Conservation (phyloP, 768 basidiomycete species). For the Mycena amicta region DNA sequence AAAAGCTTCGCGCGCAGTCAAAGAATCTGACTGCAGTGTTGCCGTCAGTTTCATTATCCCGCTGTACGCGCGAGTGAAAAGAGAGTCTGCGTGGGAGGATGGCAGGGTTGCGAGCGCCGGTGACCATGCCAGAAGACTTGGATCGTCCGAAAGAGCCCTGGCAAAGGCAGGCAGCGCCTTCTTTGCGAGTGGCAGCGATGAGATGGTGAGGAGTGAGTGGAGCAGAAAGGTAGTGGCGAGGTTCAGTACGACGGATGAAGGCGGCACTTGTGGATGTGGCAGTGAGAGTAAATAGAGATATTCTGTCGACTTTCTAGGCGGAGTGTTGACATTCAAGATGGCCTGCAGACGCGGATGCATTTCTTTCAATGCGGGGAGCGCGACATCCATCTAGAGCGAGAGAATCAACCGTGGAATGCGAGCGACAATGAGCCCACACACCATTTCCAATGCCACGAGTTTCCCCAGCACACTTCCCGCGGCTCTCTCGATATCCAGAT, state of each 20-base stretch:
- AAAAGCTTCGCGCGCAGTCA: constrained; percentile 41
- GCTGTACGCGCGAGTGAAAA: constrained; percentile 64
- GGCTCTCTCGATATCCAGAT: constrained; percentile 73
- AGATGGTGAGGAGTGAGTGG: constrained; percentile 50
- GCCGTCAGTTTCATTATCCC: constrained; percentile 44
- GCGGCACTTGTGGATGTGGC: constrained; percentile 39
- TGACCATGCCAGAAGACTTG: constrained; percentile 56
- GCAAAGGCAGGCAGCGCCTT: constrained; percentile 28
- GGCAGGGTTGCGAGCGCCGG: constrained; percentile 45
- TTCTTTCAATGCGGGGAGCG: constrained; percentile 46
- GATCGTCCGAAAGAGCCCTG: constrained; percentile 29
- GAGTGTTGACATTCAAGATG: constrained; percentile 29
- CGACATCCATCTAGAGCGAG: constrained; percentile 52
- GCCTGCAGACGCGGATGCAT: constrained; percentile 48
- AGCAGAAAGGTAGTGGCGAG: constrained; percentile 64
- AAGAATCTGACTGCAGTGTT: constrained; percentile 24
- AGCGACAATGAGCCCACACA: constrained; percentile 39
- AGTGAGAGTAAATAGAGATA: constrained; percentile 43
- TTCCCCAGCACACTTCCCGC: constrained; percentile 70
- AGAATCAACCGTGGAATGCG: background rate
- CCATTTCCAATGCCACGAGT: constrained; percentile 69
- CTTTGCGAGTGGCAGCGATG: constrained; percentile 27
- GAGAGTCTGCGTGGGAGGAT: constrained; percentile 55
- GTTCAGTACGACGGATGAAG: constrained; percentile 43
- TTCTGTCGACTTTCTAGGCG: constrained; percentile 5